phyloP scores from a whole-genome alignment of 371 early-diverging fungal genomes.

The Lichtheimia corymbifera region DNA sequence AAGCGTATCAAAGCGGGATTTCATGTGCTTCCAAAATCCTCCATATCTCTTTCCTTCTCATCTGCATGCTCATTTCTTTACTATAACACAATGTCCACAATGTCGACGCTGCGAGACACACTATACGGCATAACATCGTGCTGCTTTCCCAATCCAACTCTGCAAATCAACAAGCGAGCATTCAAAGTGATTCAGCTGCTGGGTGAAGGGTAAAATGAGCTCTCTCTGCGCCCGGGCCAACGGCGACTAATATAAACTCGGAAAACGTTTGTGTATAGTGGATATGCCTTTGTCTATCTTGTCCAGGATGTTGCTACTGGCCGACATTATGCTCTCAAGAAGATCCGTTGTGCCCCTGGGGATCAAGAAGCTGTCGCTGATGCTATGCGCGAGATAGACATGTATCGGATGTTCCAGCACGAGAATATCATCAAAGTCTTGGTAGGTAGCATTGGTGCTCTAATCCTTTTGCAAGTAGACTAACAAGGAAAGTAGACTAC shows the following conservation, averaged over 20 bases:
- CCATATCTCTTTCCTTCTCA: constrained; percentile 1
- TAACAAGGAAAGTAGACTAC: constrained; percentile 37
- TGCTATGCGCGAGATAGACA: constrained; percentile 71
- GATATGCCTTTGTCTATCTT: constrained; percentile 73
- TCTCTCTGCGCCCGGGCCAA: not conserved
- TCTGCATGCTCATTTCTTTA: not conserved
- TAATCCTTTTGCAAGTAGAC: not conserved
- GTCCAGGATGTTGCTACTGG: constrained; percentile 55
- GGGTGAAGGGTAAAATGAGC: constrained; percentile 58
- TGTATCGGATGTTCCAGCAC: constrained; percentile 65
- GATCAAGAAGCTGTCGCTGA: constrained; percentile 53
- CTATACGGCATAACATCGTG: constrained; percentile 53
- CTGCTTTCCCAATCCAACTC: constrained; percentile 61
- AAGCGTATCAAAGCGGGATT: too few relatives aligned
- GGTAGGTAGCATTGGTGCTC: constrained; percentile 30
- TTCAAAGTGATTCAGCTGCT: constrained; percentile 59
- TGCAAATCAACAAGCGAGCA: constrained; percentile 55
- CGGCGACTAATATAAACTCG: not conserved
- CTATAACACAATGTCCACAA: constrained; percentile 18
- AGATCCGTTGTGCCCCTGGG: constrained; percentile 64
- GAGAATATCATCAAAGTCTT: constrained; percentile 67
- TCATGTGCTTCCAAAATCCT: not conserved
- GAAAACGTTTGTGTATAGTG: constrained; percentile 40
- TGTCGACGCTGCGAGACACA: constrained; percentile 38
- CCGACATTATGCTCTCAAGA: constrained; percentile 64